Evolutionary conservation across 208 protist genomes (phyloP).

Genomic region (Phytomonas sp.): DNA sequence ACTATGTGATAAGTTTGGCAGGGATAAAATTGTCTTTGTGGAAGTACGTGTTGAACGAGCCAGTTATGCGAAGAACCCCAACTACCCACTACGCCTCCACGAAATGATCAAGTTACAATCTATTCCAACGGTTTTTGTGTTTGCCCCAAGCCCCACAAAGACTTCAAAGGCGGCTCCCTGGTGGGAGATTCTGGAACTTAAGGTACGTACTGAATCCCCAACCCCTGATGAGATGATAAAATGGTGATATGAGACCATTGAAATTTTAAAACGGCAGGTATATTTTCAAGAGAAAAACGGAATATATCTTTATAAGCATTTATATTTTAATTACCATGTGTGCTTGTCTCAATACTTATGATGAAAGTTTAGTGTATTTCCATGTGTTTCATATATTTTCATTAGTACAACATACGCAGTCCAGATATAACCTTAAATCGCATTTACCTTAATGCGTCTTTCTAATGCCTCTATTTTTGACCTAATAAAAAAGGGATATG

Average conservation of each 20-base stretch:
- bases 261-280: constrained; percentile 1
- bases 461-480: neutral
- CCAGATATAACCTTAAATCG: neutral
- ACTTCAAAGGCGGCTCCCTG: constrained; percentile 22
- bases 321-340: neutral
- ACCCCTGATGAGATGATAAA: constrained; percentile 4
- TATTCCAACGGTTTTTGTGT: constrained; percentile 50
- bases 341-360: neutral
- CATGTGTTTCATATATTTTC: neutral
- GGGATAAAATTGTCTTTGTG: constrained; percentile 33
- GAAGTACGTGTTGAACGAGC: constrained; percentile 54
- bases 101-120: constrained; percentile 24
- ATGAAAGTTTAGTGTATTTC: neutral
- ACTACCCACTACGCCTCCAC: constrained; percentile 55
- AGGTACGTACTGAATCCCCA: constrained; percentile 22
- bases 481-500: neutral
- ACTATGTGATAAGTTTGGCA: constrained; percentile 24
- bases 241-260: neutral
- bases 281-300: no score
- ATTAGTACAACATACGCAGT: neutral
- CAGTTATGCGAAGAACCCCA: constrained; percentile 53
- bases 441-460: neutral
- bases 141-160: constrained; percentile 11
- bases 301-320: no score
- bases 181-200: constrained; percentile 35